Conservation (phyloP, 352 stramenopile genomes). For the Globisporangium echinulatum region DNA sequence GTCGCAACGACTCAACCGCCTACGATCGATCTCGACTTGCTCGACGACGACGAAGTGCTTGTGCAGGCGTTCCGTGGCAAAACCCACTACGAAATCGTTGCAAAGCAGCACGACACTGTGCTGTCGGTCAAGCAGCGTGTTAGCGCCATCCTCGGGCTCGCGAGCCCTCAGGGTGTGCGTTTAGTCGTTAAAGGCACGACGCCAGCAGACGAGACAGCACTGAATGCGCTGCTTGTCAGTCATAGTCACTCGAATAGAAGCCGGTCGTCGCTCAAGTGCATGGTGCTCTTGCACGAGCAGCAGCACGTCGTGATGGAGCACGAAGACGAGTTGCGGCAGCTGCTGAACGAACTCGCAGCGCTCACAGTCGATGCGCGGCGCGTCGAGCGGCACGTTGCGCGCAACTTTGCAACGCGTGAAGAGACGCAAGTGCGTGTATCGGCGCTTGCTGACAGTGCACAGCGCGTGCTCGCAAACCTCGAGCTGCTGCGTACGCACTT, state of each 20-base stretch:
- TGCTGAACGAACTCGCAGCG: slow-evolving; percentile 56
- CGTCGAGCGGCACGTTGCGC: slow-evolving; percentile 36
- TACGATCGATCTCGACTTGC: slow-evolving; percentile 26
- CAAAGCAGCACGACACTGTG: slow-evolving; percentile 20
- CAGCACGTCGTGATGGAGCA: slow-evolving; percentile 60
- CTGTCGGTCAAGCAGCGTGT: slow-evolving; percentile 43
- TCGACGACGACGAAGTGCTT: slow-evolving; percentile 38
- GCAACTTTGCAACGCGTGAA: slow-evolving; percentile 44
- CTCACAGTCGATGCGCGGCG: slow-evolving; percentile 24
- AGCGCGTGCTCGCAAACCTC: slow-evolving; percentile 35
- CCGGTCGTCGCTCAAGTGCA: slow-evolving; percentile 47
- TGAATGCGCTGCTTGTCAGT: slow-evolving; percentile 15
- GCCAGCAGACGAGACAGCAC: slow-evolving; percentile 22
- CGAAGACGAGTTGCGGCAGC: slow-evolving; percentile 48
- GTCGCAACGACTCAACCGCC: no score
- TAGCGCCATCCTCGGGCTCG: slow-evolving; percentile 36
- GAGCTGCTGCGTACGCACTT: slow-evolving; percentile 47
- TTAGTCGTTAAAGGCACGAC: slow-evolving; percentile 67
- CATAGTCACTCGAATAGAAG: slow-evolving; percentile 2
- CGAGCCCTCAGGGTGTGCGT: slow-evolving; percentile 24
- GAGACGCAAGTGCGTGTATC: slow-evolving; percentile 43
- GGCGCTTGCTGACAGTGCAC: slow-evolving; percentile 28
- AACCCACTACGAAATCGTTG: slow-evolving; percentile 48
- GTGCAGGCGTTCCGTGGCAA: slow-evolving; percentile 54
- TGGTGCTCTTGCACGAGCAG: slow-evolving; percentile 56